These are phyloP conservation scores for Talaromyces marneffei DNA, from an alignment of 2,329 filamentous ascomycete species.

Conservation along the genomic window DNA sequence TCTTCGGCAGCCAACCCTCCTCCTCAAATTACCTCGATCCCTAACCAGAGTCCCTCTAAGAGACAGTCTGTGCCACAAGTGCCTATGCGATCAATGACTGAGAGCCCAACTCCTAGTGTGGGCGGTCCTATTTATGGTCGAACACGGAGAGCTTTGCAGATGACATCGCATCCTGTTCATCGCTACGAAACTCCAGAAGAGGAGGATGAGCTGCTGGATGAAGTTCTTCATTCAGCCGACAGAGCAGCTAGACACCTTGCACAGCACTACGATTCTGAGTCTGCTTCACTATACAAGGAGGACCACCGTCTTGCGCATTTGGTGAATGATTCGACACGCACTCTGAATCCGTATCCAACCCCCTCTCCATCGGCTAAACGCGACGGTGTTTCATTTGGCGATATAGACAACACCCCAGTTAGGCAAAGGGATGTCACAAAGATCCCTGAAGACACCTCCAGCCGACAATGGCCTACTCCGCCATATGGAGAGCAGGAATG, in stretches of 20 bases:
- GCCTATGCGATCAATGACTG: conserved; percentile 26
- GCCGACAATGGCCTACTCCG: conserved; percentile 85
- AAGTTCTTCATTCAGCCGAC: conserved; percentile 73
- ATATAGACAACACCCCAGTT: conserved; percentile 42
- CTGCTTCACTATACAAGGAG: conserved; percentile 44
- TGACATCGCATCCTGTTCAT: conserved; percentile 65
- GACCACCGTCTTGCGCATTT: conserved; percentile 40
- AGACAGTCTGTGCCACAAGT: conserved; percentile 37
- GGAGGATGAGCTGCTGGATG: conserved; percentile 91
- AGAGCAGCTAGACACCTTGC: conserved; percentile 68
- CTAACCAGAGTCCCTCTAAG: conserved; percentile 27
- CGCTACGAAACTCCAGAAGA: conserved; percentile 94
- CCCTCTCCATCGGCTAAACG: conserved; percentile 77
- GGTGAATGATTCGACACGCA: conserved; percentile 24
- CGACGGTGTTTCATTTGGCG: conserved; percentile 68
- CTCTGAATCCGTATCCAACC: conserved; percentile 57
- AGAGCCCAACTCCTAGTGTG: conserved; percentile 24
- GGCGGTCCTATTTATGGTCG: conserved; percentile 64
- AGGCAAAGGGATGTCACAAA: conserved; percentile 65
- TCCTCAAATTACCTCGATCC: conserved; percentile 29
- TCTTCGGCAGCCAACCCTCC: conserved; percentile 40
- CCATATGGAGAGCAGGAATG: conserved; percentile 93
- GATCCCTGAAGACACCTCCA: conserved; percentile 45
- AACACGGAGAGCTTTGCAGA: conserved; percentile 68
- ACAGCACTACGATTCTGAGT: conserved; percentile 29